These are phyloP conservation scores for Cercospora nicotianae DNA, from an alignment of 2,329 filamentous ascomycete species.

Conservation along the genomic window DNA sequence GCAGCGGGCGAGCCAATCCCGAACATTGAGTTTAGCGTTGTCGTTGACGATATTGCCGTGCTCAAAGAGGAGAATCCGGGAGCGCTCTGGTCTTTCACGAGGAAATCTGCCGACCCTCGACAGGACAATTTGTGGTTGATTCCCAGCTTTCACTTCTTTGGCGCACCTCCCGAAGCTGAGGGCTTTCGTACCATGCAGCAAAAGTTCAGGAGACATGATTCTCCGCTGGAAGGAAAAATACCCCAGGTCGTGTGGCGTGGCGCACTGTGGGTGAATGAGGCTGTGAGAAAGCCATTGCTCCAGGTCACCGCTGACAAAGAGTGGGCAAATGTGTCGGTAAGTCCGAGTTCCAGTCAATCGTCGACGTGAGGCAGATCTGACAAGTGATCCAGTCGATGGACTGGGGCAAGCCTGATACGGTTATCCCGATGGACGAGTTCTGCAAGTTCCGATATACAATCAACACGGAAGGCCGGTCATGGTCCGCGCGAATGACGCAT, in stretches of 20 bases:
- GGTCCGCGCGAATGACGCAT: conserved; percentile 34
- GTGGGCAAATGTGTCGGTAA: conserved; percentile 41
- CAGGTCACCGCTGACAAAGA: conserved; percentile 34
- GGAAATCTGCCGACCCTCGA: conserved; percentile 23
- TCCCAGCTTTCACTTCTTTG: conserved; percentile 30
- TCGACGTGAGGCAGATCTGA: not conserved
- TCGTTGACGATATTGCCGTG: conserved; percentile 26
- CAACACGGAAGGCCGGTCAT: conserved; percentile 35
- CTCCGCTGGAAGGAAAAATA: conserved; percentile 30
- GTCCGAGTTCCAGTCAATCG: not conserved
- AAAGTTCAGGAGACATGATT: conserved; percentile 27
- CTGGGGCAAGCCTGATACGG: conserved; percentile 26
- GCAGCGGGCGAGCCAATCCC: conserved; percentile 24
- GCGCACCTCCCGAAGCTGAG: conserved; percentile 23
- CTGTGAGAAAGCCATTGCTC: conserved; percentile 36
- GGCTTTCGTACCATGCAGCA: conserved; percentile 24
- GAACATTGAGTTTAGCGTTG: conserved; percentile 25
- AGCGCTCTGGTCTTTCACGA: conserved; percentile 23
- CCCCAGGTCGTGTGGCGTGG: conserved; percentile 37
- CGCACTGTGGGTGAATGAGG: conserved; percentile 30
- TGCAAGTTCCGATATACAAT: conserved; percentile 33
- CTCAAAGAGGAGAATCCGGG: conserved; percentile 11
- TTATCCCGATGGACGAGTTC: conserved; percentile 31
- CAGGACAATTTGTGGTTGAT: conserved; percentile 27
- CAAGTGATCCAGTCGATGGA: conserved; percentile 26